These are phyloP conservation scores for Suillus lakei DNA, from an alignment of 768 basidiomycete species.

Conservation along the genomic window DNA sequence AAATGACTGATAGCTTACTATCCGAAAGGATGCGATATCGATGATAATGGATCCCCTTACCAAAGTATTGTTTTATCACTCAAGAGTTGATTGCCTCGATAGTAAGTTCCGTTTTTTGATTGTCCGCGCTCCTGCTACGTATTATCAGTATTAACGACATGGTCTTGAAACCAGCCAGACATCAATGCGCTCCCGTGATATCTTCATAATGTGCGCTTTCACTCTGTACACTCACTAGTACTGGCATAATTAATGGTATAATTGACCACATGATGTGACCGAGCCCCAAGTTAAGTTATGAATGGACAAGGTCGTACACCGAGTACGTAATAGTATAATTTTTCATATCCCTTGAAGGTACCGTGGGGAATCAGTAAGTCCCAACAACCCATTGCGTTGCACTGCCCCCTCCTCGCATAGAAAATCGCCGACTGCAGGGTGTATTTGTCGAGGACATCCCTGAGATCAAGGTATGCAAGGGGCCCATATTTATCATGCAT, in stretches of 20 bases:
- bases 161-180: neutral
- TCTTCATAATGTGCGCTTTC: neutral
- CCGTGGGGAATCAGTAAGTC: neutral
- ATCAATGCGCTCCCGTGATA: neutral
- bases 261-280: neutral
- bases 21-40: constrained; percentile 33
- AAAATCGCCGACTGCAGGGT: neutral
- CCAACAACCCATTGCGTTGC: neutral
- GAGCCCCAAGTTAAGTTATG: neutral
- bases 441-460: neutral
- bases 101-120: neutral
- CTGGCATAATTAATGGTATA: neutral
- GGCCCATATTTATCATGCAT: neutral
- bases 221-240: neutral
- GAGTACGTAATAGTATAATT: neutral
- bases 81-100: neutral
- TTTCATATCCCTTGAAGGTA: neutral
- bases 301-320: neutral
- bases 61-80: neutral
- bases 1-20: constrained; percentile 39
- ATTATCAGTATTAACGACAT: neutral
- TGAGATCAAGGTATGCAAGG: neutral
- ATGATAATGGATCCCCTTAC: neutral
- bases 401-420: neutral
- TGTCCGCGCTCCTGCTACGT: neutral